Evolutionary conservation across 495 filamentous ascomycete species (phyloP).

Genomic region (Lasiosphaeriaceae sp.): DNA sequence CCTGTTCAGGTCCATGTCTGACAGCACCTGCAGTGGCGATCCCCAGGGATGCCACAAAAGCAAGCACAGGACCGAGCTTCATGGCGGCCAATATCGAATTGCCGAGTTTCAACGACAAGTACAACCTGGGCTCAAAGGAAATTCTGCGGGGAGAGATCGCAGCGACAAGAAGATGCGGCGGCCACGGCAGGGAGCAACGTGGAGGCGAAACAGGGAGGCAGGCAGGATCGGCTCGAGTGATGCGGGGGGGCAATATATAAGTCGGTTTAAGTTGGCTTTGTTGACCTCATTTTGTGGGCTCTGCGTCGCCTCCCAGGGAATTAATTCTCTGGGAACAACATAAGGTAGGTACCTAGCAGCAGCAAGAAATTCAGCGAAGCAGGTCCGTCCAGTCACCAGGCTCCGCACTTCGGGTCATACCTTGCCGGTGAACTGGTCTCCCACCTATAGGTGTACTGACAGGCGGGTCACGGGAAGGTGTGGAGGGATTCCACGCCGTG

Average conservation of each 20-base stretch:
- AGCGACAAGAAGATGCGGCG: neutral
- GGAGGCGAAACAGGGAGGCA: too few species aligned
- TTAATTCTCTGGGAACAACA: neutral
- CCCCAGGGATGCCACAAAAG: neutral
- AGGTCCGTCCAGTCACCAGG: too few species aligned
- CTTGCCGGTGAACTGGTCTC: too few species aligned
- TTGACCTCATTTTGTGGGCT: neutral
- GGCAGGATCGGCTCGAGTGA: neutral
- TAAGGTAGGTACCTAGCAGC: neutral
- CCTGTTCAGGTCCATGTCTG: constrained; percentile 7
- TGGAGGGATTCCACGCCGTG: too few species aligned
- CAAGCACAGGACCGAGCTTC: neutral
- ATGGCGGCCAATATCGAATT: neutral
- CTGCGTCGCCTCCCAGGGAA: neutral
- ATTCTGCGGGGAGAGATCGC: neutral
- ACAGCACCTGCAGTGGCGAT: neutral
- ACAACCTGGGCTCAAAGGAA: neutral
- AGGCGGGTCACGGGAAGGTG: too few species aligned
- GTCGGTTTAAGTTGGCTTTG: neutral
- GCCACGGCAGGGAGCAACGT: neutral
- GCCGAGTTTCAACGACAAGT: neutral
- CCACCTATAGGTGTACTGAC: too few species aligned
- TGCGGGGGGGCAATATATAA: constrained; percentile 3
- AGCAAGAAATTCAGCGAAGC: neutral
- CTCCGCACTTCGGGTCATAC: neutral